Percentiles rank a stretch among this genome's conserved stretches.
phyloP scores from a whole-genome alignment of 1,284 basidiomycete genomes.

The Lignosus rhinocerotis region DNA sequence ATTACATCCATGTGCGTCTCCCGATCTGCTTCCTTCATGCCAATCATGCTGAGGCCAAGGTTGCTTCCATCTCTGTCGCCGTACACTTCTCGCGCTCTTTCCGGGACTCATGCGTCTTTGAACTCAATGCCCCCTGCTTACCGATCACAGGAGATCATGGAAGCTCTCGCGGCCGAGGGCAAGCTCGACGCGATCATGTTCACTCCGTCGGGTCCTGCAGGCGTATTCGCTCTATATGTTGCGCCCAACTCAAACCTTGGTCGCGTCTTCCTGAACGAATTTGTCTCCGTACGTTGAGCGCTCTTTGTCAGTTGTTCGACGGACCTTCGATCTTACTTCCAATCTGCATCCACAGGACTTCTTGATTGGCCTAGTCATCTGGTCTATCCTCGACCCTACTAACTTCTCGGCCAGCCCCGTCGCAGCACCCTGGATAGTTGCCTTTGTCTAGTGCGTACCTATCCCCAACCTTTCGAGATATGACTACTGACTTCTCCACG shows the following conservation, averaged over 20 bases:
- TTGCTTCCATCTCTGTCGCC: background rate
- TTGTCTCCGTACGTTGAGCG: slow-evolving; percentile 51
- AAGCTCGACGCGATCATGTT: slow-evolving; percentile 47
- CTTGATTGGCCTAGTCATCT: slow-evolving; percentile 60
- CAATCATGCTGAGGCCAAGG: background rate
- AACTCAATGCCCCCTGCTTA: background rate
- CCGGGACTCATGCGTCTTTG: too few relatives aligned
- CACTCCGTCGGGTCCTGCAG: slow-evolving; percentile 59
- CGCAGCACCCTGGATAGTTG: slow-evolving; percentile 51
- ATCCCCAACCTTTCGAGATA: background rate
- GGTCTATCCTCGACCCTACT: slow-evolving; percentile 60
- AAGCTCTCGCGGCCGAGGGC: slow-evolving; percentile 43
- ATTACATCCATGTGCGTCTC: slow-evolving; percentile 41
- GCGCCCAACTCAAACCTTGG: slow-evolving; percentile 50
- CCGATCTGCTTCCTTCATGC: background rate
- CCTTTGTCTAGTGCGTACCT: slow-evolving; percentile 52
- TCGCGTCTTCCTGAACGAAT: slow-evolving; percentile 64
- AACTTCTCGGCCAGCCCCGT: slow-evolving; percentile 59
- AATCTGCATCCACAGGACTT: slow-evolving; percentile 50
- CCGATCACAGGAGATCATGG: slow-evolving; percentile 39
- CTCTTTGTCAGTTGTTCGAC: background rate
- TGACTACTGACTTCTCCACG: background rate
- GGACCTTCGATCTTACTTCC: background rate
- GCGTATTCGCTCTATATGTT: slow-evolving; percentile 60
- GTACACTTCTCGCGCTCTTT: background rate